phyloP scores from a whole-genome alignment of 2,329 filamentous ascomycete genomes.

The Aureobasidium sp. region DNA sequence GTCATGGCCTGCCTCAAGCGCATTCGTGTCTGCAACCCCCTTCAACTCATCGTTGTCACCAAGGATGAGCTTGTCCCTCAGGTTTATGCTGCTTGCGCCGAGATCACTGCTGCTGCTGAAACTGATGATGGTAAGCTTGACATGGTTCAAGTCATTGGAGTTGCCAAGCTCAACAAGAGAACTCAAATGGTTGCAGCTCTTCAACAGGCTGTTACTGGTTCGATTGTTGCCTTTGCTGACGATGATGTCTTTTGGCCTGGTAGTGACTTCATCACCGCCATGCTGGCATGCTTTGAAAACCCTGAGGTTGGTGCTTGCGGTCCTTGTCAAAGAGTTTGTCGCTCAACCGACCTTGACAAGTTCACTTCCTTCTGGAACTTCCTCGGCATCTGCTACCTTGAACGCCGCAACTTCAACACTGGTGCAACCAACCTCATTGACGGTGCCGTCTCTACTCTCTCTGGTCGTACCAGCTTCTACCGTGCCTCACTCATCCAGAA shows the following conservation, averaged over 20 bases:
- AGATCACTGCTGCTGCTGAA: neutral
- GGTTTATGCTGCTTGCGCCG: constrained; percentile 15
- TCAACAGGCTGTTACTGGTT: constrained; percentile 22
- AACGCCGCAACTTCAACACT: constrained; percentile 57
- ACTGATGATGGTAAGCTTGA: constrained; percentile 16
- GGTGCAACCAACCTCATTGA: constrained; percentile 50
- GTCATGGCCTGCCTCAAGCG: constrained; percentile 24
- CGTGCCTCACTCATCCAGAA: constrained; percentile 45
- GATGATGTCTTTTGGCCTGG: constrained; percentile 32
- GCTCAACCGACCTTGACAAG: constrained; percentile 29
- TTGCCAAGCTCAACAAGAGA: constrained; percentile 30
- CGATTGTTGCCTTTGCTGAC: constrained; percentile 29
- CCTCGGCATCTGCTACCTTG: constrained; percentile 52
- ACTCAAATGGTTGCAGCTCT: constrained; percentile 29
- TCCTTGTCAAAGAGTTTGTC: constrained; percentile 49
- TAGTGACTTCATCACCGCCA: constrained; percentile 24
- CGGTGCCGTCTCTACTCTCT: constrained; percentile 53
- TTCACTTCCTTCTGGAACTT: constrained; percentile 40
- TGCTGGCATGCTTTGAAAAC: constrained; percentile 38
- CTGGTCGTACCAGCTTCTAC: constrained; percentile 48
- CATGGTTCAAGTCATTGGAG: constrained; percentile 26
- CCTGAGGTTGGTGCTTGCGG: constrained; percentile 47
- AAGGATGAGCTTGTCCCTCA: constrained; percentile 21
- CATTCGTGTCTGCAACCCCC: constrained; percentile 23
- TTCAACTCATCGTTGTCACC: constrained; percentile 26